Evolutionary conservation across 2,329 filamentous ascomycete species (phyloP).

Genomic region (Cercospora zeae-maydis): DNA sequence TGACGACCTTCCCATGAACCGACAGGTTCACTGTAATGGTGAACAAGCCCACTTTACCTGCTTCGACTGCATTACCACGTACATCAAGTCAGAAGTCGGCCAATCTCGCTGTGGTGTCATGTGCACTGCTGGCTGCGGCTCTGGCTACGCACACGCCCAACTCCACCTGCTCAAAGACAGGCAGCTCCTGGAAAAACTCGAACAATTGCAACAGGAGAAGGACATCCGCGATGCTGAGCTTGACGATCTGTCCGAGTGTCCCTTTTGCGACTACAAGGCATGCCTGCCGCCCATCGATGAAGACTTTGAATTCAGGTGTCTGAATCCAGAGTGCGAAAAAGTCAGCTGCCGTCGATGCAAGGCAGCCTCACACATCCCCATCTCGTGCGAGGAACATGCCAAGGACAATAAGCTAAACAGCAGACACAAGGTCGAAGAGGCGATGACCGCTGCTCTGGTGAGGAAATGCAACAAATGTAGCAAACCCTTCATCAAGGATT

Average conservation of each 20-base stretch:
- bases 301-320: slow-evolving; percentile 71
- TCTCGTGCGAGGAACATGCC: slow-evolving; percentile 63
- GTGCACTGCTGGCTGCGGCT: slow-evolving; percentile 65
- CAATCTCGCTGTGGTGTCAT: slow-evolving; percentile 62
- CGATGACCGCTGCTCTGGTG: slow-evolving; percentile 76
- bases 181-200: slow-evolving; percentile 59
- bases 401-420: slow-evolving; percentile 59
- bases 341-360: slow-evolving; percentile 58
- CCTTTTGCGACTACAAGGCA: slow-evolving; percentile 77
- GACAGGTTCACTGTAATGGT: slow-evolving; percentile 65
- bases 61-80: slow-evolving; percentile 58
- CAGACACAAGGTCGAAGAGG: slow-evolving; percentile 72
- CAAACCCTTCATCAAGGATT: slow-evolving; percentile 74
- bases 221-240: slow-evolving; percentile 66
- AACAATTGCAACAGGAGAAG: slow-evolving; percentile 67
- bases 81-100: slow-evolving; percentile 67
- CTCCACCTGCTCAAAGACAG: slow-evolving; percentile 57
- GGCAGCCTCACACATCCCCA: slow-evolving; percentile 65
- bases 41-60: slow-evolving; percentile 65
- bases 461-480: slow-evolving; percentile 68
- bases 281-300: slow-evolving; percentile 65
- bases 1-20: slow-evolving; percentile 61
- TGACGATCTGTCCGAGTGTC: slow-evolving; percentile 70
- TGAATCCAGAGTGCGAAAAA: slow-evolving; percentile 60
- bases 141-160: slow-evolving; percentile 56